A percentile compares a stretch with the other conserved stretches of the same genome.
These are phyloP conservation scores for Albugo candida DNA, from an alignment of 352 stramenopile species.

Conservation along the genomic window DNA sequence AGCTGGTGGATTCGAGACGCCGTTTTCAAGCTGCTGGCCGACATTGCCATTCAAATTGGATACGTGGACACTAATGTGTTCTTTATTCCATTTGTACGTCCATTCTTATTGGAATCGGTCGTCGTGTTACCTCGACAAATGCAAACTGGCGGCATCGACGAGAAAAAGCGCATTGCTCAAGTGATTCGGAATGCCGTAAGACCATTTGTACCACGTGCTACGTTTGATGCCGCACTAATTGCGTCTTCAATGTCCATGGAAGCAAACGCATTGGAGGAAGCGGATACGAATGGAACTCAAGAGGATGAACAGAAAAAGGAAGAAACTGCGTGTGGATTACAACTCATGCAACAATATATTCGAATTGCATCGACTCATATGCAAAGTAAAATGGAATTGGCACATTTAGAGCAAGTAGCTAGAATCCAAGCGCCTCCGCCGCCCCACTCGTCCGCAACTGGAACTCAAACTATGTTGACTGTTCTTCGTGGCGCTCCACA, in stretches of 20 bases:
- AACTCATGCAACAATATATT: slow-evolving; percentile 78
- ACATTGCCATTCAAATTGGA: slow-evolving; percentile 72
- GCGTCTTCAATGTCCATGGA: not conserved
- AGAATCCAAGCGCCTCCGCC: slow-evolving; percentile 23
- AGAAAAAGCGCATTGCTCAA: not conserved
- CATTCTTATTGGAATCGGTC: slow-evolving; percentile 35
- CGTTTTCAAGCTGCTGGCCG: slow-evolving; percentile 69
- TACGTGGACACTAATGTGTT: slow-evolving; percentile 85
- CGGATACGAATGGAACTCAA: not conserved
- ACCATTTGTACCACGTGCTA: slow-evolving; percentile 57
- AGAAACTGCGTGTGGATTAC: slow-evolving; percentile 40
- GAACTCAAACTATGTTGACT: too few relatives aligned
- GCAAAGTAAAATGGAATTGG: slow-evolving; percentile 73
- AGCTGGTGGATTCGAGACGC: slow-evolving; percentile 80
- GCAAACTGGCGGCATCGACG: slow-evolving; percentile 15
- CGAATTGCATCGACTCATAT: slow-evolving; percentile 77
- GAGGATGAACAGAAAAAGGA: slow-evolving; percentile 44
- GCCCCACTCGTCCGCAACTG: not conserved
- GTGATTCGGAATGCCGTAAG: slow-evolving; percentile 25
- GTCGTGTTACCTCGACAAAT: slow-evolving; percentile 31
- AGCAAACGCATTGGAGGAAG: slow-evolving; percentile 1
- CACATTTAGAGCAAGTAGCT: slow-evolving; percentile 54
- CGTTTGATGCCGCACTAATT: slow-evolving; percentile 55
- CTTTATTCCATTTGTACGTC: slow-evolving; percentile 68
- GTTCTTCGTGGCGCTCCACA: not conserved